Evolutionary conservation across 176 grass and related monocot genomes (phyloP).

Genomic region (Alopecurus myosuroides): DNA sequence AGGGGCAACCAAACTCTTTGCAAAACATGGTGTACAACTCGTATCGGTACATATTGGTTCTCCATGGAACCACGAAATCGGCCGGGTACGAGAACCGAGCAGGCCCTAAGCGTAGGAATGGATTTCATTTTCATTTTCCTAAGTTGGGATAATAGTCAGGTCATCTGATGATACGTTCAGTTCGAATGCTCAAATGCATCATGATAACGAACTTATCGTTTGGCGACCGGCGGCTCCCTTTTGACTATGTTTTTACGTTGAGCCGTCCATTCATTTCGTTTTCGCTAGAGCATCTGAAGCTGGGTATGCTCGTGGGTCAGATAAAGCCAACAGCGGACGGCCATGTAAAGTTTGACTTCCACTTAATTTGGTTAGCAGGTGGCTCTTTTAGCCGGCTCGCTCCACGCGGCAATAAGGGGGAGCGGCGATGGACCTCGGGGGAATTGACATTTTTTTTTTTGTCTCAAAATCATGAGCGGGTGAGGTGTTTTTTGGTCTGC

Average conservation of each 20-base stretch:
- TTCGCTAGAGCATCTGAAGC: constrained; percentile 10
- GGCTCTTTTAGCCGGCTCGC: not conserved
- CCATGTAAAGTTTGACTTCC: not conserved
- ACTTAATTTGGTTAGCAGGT: not conserved
- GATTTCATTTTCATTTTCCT: too few relatives aligned
- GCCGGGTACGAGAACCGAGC: too few relatives aligned
- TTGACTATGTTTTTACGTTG: not conserved
- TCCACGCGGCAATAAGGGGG: constrained; percentile 13
- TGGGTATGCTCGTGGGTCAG: not conserved
- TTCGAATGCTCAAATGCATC: not conserved
- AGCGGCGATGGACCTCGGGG: not conserved
- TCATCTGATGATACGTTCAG: not conserved
- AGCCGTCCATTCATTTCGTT: not conserved
- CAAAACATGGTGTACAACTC: too few relatives aligned
- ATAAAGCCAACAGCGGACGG: not conserved
- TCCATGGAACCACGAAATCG: too few relatives aligned
- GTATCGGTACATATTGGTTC: too few relatives aligned
- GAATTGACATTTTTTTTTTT: not conserved
- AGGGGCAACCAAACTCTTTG: too few relatives aligned
- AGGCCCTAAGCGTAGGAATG: too few relatives aligned
- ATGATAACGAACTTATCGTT: not conserved
- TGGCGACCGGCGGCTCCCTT: not conserved
- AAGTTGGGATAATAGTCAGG: too few relatives aligned
- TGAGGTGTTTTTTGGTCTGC: not conserved
- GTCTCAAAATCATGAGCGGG: not conserved